Conservation (phyloP, 192 early-diverging fungal genomes). For the Rhizophagus sp. region DNA sequence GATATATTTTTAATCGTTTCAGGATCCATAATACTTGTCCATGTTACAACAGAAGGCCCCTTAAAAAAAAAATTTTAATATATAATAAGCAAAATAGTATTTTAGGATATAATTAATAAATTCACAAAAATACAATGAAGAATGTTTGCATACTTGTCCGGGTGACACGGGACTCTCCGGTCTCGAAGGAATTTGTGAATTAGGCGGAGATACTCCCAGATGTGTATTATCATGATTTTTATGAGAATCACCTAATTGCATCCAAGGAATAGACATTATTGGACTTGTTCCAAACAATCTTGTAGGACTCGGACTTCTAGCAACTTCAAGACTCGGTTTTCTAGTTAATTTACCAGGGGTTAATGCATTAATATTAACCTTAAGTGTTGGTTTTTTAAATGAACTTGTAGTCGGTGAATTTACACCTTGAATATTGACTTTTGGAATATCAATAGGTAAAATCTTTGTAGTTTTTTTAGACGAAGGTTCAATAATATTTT, state of each 20-base stretch:
- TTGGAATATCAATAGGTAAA: conserved; percentile 3
- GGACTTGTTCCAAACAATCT: conserved; percentile 27
- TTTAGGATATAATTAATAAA: too few relatives aligned
- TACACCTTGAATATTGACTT: conserved; percentile 11
- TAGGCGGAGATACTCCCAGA: neutral
- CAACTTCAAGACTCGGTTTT: neutral
- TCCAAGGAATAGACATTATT: conserved; percentile 24
- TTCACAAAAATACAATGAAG: neutral
- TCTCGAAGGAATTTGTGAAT: neutral
- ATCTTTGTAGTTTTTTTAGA: neutral
- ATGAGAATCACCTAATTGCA: neutral
- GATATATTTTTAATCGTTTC: conserved; percentile 44
- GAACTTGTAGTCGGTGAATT: neutral
- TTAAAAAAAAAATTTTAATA: neutral
- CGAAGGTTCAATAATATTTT: neutral
- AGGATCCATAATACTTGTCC: conserved; percentile 35
- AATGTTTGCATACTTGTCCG: conserved; percentile 9
- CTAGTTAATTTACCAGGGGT: neutral
- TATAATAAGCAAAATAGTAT: neutral
- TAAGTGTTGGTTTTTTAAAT: neutral
- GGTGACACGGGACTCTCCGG: neutral
- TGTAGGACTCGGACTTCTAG: conserved; percentile 27
- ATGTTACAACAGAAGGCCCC: neutral
- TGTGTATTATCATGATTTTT: neutral
- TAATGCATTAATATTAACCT: neutral